Conservation (phyloP, 2,329 filamentous ascomycete species). For the Fonsecaea pugnacius region DNA sequence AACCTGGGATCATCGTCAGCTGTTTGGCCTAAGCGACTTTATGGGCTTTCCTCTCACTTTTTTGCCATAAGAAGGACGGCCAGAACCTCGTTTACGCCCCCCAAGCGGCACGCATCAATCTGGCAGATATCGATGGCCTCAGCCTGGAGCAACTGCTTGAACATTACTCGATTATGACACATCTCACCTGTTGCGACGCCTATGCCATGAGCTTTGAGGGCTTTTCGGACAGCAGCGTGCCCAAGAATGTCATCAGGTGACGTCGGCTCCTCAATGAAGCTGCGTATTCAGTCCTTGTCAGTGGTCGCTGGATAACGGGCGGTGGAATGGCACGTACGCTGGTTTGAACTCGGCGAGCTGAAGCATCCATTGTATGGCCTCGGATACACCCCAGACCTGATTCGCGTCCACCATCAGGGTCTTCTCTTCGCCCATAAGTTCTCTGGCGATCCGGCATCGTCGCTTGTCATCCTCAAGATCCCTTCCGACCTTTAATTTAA, state of each 20-base stretch:
- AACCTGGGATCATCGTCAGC: slow-evolving; percentile 49
- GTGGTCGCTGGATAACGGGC: neutral
- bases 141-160: slow-evolving; percentile 37
- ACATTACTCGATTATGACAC: slow-evolving; percentile 36
- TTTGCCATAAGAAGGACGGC: slow-evolving; percentile 82
- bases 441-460: slow-evolving; percentile 25
- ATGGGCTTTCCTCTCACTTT: neutral
- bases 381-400: slow-evolving; percentile 35
- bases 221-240: slow-evolving; percentile 34
- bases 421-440: slow-evolving; percentile 59
- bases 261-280: slow-evolving; percentile 49
- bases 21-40: neutral
- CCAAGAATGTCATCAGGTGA: slow-evolving; percentile 36
- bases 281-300: slow-evolving; percentile 45
- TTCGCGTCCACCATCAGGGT: slow-evolving; percentile 37
- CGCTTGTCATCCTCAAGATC: slow-evolving; percentile 31
- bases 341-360: slow-evolving; percentile 34
- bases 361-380: slow-evolving; percentile 37
- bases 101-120: slow-evolving; percentile 33
- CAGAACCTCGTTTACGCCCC: slow-evolving; percentile 58
- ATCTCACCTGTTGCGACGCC: slow-evolving; percentile 37
- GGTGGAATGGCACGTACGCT: neutral
- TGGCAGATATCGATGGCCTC: slow-evolving; percentile 31
- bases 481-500: slow-evolving; percentile 36
- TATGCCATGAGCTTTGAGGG: slow-evolving; percentile 46